Conservation (phyloP, 2,329 filamentous ascomycete species). For the Monosporascus ibericus region DNA sequence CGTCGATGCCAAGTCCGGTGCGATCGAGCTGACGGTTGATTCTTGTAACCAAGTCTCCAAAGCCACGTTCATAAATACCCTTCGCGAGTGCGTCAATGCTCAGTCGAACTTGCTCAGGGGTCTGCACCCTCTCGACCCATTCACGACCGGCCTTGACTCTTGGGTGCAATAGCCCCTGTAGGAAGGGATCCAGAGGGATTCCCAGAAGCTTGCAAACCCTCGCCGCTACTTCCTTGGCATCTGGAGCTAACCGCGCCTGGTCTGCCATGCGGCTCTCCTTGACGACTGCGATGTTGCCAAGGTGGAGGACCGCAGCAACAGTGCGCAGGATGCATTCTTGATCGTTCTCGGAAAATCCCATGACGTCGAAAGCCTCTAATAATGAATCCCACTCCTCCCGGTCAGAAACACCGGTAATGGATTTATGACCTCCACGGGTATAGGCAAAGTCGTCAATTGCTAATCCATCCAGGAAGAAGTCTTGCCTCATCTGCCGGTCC, state of each 20-base stretch:
- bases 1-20: slow-evolving; percentile 74
- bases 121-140: slow-evolving; percentile 98
- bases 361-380: slow-evolving; percentile 88
- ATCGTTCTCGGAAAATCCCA: slow-evolving; percentile 85
- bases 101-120: slow-evolving; percentile 89
- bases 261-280: slow-evolving; percentile 89
- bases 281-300: slow-evolving; percentile 84
- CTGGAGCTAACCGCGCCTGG: slow-evolving; percentile 75
- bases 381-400: slow-evolving; percentile 82
- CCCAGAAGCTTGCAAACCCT: slow-evolving; percentile 80
- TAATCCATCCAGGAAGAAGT: slow-evolving; percentile 68
- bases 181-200: slow-evolving; percentile 76
- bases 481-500: slow-evolving; percentile 63
- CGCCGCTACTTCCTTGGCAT: slow-evolving; percentile 67
- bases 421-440: slow-evolving; percentile 84
- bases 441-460: slow-evolving; percentile 87
- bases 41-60: slow-evolving; percentile 83
- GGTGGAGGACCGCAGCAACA: slow-evolving; percentile 83
- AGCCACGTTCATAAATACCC: slow-evolving; percentile 94
- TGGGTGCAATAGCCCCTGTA: slow-evolving; percentile 84
- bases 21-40: slow-evolving; percentile 91
- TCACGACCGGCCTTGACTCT: slow-evolving; percentile 92
- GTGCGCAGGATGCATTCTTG: slow-evolving; percentile 79
- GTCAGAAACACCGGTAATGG: slow-evolving; percentile 85
- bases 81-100: slow-evolving; percentile 88